Conservation (phyloP, 1,139 yeast species). For the Wickerhamomyces sp. region DNA sequence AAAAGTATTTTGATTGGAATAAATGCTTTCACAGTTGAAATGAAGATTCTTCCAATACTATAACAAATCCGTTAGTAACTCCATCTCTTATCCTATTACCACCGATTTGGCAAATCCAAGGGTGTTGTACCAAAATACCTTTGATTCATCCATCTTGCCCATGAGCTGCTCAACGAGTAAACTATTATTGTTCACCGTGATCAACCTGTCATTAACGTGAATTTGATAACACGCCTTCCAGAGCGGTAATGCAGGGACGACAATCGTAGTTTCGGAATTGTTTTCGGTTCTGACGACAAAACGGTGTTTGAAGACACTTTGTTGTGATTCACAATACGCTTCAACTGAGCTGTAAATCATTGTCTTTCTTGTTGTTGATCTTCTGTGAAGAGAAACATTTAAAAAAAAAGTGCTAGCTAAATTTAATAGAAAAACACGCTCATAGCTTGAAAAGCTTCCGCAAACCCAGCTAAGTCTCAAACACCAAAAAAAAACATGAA, state of each 20-base stretch:
- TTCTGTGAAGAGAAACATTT: no score
- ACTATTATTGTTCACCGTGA: not conserved
- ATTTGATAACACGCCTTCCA: not conserved
- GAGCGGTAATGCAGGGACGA: not conserved
- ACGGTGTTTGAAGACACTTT: no score
- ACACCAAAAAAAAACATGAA: constrained; percentile 12
- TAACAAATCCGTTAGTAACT: not conserved
- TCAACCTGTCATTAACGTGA: not conserved
- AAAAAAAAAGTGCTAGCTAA: no score
- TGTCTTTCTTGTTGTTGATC: not conserved
- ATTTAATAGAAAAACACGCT: not conserved
- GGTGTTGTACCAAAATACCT: no score
- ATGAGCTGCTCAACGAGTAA: not conserved
- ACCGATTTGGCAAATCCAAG: no score
- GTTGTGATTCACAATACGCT: no score
- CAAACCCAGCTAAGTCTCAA: not conserved
- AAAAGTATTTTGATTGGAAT: not conserved
- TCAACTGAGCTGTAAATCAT: no score
- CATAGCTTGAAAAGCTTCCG: no score
- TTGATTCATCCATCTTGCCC: not conserved
- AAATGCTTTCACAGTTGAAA: not conserved
- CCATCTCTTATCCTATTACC: not conserved
- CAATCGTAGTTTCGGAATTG: not conserved
- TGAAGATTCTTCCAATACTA: not conserved
- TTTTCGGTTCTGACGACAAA: not conserved